Conservation (phyloP, 768 basidiomycete species). For the Pisolithus marmoratus region DNA sequence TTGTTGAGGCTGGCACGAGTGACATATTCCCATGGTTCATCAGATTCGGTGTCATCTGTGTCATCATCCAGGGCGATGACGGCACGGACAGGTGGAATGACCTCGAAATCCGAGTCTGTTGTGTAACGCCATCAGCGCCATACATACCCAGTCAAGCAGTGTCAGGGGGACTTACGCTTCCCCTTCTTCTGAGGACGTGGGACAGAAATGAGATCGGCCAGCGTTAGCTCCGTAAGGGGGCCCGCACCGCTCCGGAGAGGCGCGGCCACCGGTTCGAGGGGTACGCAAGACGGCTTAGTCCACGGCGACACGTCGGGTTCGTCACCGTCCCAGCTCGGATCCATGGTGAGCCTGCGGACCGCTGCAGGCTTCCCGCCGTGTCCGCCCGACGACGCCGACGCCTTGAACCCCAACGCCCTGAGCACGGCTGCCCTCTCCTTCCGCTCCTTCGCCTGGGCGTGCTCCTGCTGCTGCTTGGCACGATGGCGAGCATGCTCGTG, state of each 20-base stretch:
- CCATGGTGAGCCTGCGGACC: constrained; percentile 21
- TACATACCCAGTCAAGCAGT: background rate
- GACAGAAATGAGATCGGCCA: constrained; percentile 22
- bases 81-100: constrained; percentile 25
- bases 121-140: background rate
- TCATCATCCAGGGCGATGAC: constrained; percentile 28
- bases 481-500: constrained; percentile 30
- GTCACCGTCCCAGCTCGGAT: constrained; percentile 26
- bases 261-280: background rate
- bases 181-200: constrained; percentile 16
- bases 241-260: constrained; percentile 3
- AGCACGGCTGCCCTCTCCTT: constrained; percentile 21
- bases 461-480: constrained; percentile 27
- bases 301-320: constrained; percentile 2
- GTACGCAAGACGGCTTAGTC: background rate
- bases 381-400: background rate
- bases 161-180: constrained; percentile 17
- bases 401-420: constrained; percentile 17
- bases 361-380: constrained; percentile 8
- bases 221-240: constrained; percentile 17
- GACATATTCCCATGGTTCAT: constrained; percentile 29
- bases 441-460: constrained; percentile 25
- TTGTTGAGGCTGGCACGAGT: constrained; percentile 23
- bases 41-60: constrained; percentile 10
- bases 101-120: constrained; percentile 24